These are phyloP conservation scores for Solanum habrochaites DNA, from an alignment of 257 asterid genomes.

Conservation along the genomic window DNA sequence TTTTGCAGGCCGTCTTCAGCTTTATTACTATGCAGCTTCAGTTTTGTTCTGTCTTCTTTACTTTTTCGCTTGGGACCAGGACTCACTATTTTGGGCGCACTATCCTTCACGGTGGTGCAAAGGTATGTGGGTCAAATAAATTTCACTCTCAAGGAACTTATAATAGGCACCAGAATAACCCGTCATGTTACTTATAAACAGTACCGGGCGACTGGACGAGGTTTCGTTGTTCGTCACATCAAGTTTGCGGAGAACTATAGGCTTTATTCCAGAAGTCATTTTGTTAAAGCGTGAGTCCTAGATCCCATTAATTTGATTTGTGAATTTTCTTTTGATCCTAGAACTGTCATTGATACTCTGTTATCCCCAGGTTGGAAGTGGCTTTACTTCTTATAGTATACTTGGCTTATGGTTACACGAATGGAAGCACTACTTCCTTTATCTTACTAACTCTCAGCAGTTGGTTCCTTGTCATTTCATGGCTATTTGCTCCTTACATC, in stretches of 20 bases:
- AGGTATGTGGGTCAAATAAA: slow-evolving; percentile 35
- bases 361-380: slow-evolving; percentile 74
- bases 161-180: slow-evolving; percentile 6
- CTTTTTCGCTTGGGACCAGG: slow-evolving; percentile 90
- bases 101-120: slow-evolving; percentile 98
- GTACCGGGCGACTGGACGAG: slow-evolving; percentile 99
- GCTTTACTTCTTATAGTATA: slow-evolving; percentile 82
- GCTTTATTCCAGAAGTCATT: slow-evolving; percentile 95
- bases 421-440: slow-evolving; percentile 61
- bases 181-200: slow-evolving; percentile 18
- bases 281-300: slow-evolving; percentile 71
- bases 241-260: slow-evolving; percentile 95
- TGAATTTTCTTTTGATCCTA: not conserved
- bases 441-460: slow-evolving; percentile 75
- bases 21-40: slow-evolving; percentile 98
- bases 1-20: slow-evolving; percentile 86
- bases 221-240: slow-evolving; percentile 92
- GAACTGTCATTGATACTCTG: not conserved
- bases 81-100: slow-evolving; percentile 99
- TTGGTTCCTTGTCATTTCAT: slow-evolving; percentile 95
- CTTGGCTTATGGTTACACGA: slow-evolving; percentile 71
- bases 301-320: not conserved
- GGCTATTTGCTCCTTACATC: slow-evolving; percentile 96
- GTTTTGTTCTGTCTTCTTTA: slow-evolving; percentile 92
- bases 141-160: not conserved